Conservation (phyloP, 306 rosid species). For the Vigna mungo region DNA sequence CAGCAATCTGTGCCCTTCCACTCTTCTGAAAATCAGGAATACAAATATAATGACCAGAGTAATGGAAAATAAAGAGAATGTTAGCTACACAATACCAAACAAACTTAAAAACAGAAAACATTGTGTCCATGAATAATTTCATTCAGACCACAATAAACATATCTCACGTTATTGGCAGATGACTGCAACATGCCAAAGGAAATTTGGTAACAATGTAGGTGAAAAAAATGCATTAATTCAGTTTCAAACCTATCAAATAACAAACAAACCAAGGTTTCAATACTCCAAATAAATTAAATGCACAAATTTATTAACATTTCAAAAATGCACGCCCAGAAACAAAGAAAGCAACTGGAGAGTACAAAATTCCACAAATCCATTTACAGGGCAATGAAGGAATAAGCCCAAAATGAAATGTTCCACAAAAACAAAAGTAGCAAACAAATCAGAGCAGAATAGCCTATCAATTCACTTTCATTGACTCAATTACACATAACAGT, state of each 20-base stretch:
- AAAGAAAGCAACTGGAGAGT: constrained; percentile 6
- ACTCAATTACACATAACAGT: constrained; percentile 1
- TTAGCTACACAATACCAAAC: not conserved
- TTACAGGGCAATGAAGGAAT: not conserved
- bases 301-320: not conserved
- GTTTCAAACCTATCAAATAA: not conserved
- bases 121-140: not conserved
- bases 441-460: constrained; percentile 1
- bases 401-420: not conserved
- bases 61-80: not conserved
- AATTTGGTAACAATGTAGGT: not conserved
- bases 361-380: constrained; percentile 5
- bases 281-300: no score
- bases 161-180: constrained; percentile 60
- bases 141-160: not conserved
- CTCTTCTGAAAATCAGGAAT: constrained; percentile 58
- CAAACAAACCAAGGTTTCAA: not conserved
- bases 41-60: not conserved
- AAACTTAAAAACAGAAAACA: not conserved
- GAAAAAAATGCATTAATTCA: constrained; percentile 10
- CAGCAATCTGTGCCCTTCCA: constrained; percentile 55
- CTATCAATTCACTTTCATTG: not conserved
- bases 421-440: constrained; percentile 24
- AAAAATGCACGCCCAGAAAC: not conserved
- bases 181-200: constrained; percentile 46